Conservation (phyloP, 441 rosid genomes). For the Euphorbia celastroides region DNA sequence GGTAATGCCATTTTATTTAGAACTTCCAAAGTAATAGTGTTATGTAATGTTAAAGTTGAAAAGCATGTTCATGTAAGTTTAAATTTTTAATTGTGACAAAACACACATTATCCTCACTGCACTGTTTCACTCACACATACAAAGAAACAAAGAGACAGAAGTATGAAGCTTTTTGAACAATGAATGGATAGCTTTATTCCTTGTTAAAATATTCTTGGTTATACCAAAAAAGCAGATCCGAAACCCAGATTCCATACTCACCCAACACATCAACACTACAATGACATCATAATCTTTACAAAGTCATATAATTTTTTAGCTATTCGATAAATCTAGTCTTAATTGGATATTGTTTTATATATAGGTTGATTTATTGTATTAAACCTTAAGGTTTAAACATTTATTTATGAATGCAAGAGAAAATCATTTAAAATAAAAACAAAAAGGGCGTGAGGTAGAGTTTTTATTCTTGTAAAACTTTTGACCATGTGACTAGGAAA, state of each 20-base stretch:
- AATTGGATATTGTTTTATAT: background rate
- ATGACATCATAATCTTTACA: slow-evolving; percentile 15
- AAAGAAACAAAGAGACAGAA: slow-evolving; percentile 10
- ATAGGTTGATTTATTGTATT: background rate
- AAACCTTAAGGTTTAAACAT: background rate
- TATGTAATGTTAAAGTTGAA: background rate
- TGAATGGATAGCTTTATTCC: slow-evolving; percentile 41
- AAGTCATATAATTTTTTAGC: background rate
- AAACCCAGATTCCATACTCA: slow-evolving; percentile 36
- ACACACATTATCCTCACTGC: slow-evolving; percentile 5
- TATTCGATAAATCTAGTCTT: background rate
- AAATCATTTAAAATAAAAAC: slow-evolving; percentile 14
- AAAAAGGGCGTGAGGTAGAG: slow-evolving; percentile 17
- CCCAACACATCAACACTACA: background rate
- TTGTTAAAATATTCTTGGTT: slow-evolving; percentile 35
- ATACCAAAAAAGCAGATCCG: slow-evolving; percentile 47
- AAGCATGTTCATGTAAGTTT: background rate
- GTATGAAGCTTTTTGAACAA: slow-evolving; percentile 32
- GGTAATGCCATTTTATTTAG: too few species aligned
- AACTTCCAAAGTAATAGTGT: too few species aligned
- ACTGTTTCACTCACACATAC: slow-evolving; percentile 12
- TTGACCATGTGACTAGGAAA: slow-evolving; percentile 18
- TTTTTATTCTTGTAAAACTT: slow-evolving; percentile 15
- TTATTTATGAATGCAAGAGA: background rate
- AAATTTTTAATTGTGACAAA: background rate